These are phyloP conservation scores for Corynespora cassiicola DNA, from an alignment of 2,329 filamentous ascomycete species.

Conservation along the genomic window DNA sequence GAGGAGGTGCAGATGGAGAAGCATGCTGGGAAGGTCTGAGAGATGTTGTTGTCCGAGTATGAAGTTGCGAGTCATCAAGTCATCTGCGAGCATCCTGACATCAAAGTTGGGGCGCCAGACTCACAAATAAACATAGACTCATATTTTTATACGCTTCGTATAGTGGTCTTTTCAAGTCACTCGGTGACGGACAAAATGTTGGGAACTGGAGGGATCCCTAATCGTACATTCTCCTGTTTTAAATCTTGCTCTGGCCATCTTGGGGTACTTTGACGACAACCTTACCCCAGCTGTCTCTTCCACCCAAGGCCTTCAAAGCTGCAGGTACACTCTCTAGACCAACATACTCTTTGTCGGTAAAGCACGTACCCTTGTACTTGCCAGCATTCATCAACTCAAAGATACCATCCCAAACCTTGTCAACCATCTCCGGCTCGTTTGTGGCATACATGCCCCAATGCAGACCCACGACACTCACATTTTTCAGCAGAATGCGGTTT, in stretches of 20 bases:
- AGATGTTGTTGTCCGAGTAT: no score
- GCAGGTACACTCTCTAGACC: conserved; percentile 80
- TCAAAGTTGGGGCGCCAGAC: no score
- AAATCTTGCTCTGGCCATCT: conserved; percentile 46
- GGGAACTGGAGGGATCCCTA: no score
- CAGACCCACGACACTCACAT: conserved; percentile 86
- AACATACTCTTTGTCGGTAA: conserved; percentile 79
- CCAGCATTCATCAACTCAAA: conserved; percentile 77
- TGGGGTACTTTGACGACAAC: conserved; percentile 88
- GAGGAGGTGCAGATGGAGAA: no score
- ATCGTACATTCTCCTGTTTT: no score
- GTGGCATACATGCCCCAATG: conserved; percentile 88
- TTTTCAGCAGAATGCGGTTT: conserved; percentile 93
- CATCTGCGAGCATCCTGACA: no score
- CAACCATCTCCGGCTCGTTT: conserved; percentile 74
- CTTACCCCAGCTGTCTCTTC: conserved; percentile 91
- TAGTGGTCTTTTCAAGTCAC: no score
- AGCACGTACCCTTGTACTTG: conserved; percentile 83
- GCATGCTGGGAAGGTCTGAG: no score
- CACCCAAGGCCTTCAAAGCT: conserved; percentile 78
- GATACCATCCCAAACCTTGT: conserved; percentile 81
- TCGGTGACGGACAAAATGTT: no score
- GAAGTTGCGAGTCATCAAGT: no score
- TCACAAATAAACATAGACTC: no score
- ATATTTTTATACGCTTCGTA: no score